Base-by-base conservation (phyloP, 352 stramenopile genomes). In the Pythium diclinum region DNA sequence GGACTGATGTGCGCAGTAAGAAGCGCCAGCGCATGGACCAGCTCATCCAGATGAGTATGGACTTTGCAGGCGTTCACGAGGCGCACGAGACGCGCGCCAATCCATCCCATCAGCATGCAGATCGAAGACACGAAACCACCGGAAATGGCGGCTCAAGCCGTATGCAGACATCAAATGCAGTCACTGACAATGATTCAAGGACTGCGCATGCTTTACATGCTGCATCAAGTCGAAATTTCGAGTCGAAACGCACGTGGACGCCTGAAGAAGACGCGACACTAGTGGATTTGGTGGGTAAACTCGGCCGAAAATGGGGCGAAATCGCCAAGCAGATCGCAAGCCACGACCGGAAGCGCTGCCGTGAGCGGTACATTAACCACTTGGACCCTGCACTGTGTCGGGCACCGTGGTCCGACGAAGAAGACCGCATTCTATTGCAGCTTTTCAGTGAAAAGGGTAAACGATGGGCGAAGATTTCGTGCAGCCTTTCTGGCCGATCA, bases 341-440 rank as follows among this genome's bases (percentile, higher is more conserved):
- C 3, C 72, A 74, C 21, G 75, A 89, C 38, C 80, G 85, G 19
- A 94, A 92, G 65, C 70, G 82, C 6, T 91, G 81, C 49, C 77
- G 85, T 0, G 85, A 94, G 54, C 68, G 85, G n/a, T 94, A 76
- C 25, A 69, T 88, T 34, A 91, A 94, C 60, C 78, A 91, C 61
- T 54, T 91, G 44, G 73, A 78, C 40, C 72, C 81, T 14, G 47
- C 63, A 30, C 59, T 89, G 21, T n/a, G 30, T 8, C 44, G 38
- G 19, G n/a, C 28, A 5, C 25, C 34, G 10, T 94, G 85, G 85
- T 79, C 49, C 0, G 0, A n/a, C 4, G 47, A 71, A 3, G 85
- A 94, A 38, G 79, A 94, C 47, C 32, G 67, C 17, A 69, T 68
- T 21, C 34, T 91, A 52, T 23, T 68, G 16, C 25, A 68, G 9